A percentile compares a stretch with the other conserved stretches of the same genome.
Evolutionary conservation across 805 yeast species (phyloP).

Genomic region (Candida boleticola): DNA sequence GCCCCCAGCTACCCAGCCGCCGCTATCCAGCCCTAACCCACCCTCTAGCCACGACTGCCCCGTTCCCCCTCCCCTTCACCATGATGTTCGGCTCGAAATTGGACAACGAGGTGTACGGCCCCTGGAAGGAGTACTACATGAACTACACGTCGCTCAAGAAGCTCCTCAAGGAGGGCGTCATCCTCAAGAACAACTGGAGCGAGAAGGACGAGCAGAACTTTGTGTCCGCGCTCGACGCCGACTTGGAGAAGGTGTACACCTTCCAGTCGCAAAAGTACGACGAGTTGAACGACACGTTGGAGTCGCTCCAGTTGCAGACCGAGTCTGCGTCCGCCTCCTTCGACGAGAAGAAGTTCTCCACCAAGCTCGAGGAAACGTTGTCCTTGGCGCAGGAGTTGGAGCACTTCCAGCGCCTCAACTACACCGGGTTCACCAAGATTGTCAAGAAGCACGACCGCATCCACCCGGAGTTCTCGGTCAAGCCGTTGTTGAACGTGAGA

Average conservation of each 20-base stretch:
- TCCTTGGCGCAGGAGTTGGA: constrained; percentile 81
- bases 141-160: constrained; percentile 65
- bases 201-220: constrained; percentile 71
- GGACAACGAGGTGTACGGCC: constrained; percentile 76
- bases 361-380: constrained; percentile 68
- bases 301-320: constrained; percentile 60
- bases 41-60: no score
- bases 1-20: no score
- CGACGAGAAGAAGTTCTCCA: constrained; percentile 62
- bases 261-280: constrained; percentile 70
- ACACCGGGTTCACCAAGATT: constrained; percentile 91
- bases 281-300: constrained; percentile 62
- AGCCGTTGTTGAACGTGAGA: constrained; percentile 84
- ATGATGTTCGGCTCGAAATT: constrained; percentile 89
- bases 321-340: constrained; percentile 39
- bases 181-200: constrained; percentile 51
- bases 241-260: constrained; percentile 72
- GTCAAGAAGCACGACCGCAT: constrained; percentile 95
- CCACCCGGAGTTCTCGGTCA: constrained; percentile 85
- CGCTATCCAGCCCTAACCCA: no score
- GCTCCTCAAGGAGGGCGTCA: constrained; percentile 65
- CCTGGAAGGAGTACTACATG: constrained; percentile 80
- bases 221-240: constrained; percentile 64
- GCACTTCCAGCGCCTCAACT: constrained; percentile 86
- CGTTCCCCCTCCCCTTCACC: neutral